Percentiles rank a stretch among this genome's conserved stretches.
These are phyloP conservation scores for Coemansia sp. DNA, from an alignment of 192 early-diverging fungal species.

Conservation along the genomic window DNA sequence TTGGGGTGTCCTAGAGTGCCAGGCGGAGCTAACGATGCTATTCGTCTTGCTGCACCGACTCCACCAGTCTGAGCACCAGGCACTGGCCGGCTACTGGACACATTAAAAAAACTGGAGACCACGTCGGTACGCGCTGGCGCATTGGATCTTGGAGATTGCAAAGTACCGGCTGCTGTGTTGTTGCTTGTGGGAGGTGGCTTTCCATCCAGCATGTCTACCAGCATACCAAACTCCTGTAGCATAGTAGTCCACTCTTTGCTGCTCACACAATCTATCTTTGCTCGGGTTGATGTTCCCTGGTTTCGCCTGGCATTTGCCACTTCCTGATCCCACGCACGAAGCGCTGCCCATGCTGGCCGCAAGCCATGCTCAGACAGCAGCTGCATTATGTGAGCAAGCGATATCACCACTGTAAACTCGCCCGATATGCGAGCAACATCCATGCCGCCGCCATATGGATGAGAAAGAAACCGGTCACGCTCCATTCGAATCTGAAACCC, in stretches of 20 bases:
- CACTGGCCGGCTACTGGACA: slow-evolving; percentile 13
- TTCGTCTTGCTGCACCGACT: slow-evolving; percentile 4
- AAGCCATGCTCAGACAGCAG: slow-evolving; percentile 51
- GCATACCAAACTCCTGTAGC: slow-evolving; percentile 23
- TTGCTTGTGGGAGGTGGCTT: neutral
- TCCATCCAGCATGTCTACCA: slow-evolving; percentile 28
- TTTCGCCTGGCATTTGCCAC: slow-evolving; percentile 28
- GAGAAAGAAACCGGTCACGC: slow-evolving; percentile 29
- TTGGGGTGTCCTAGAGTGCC: slow-evolving; percentile 77
- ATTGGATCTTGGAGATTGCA: neutral
- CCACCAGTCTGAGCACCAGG: neutral
- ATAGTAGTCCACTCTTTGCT: slow-evolving; percentile 44
- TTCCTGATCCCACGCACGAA: slow-evolving; percentile 36
- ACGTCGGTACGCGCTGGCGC: slow-evolving; percentile 30
- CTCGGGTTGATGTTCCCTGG: slow-evolving; percentile 29
- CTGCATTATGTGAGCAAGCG: slow-evolving; percentile 53
- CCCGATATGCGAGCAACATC: slow-evolving; percentile 34
- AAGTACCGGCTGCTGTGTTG: neutral
- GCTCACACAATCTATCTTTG: slow-evolving; percentile 45
- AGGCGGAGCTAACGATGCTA: slow-evolving; percentile 17
- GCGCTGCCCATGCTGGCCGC: slow-evolving; percentile 37
- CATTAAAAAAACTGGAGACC: slow-evolving; percentile 45
- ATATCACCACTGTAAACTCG: slow-evolving; percentile 58
- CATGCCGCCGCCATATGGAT: slow-evolving; percentile 12
- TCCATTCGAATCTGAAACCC: slow-evolving; percentile 36